A percentile compares a stretch with the other conserved stretches of the same genome.
These are phyloP conservation scores for Evernia prunastri DNA, from an alignment of 495 filamentous ascomycete genomes.

Conservation along the genomic window DNA sequence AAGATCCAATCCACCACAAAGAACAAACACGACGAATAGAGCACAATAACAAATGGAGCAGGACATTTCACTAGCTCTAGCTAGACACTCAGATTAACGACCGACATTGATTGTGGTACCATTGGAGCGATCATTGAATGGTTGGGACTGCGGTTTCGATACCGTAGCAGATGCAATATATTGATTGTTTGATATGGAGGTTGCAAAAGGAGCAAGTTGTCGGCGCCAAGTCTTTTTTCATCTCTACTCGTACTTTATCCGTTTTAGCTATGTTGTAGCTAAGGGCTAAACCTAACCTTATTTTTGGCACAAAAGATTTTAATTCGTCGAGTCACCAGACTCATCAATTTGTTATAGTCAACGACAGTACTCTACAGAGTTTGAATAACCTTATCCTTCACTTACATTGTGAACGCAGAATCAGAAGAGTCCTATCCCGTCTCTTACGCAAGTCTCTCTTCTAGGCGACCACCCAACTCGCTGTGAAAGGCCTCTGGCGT, in stretches of 20 bases:
- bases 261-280: too few species aligned
- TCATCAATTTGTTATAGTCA: neutral
- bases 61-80: neutral
- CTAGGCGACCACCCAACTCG: neutral
- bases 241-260: too few species aligned
- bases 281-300: too few species aligned
- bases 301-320: too few species aligned
- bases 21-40: neutral
- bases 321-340: too few species aligned
- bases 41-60: neutral
- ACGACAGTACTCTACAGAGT: neutral
- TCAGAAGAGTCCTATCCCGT: neutral
- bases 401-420: neutral
- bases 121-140: neutral
- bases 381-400: neutral
- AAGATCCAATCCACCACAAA: neutral
- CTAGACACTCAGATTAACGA: neutral
- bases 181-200: too few species aligned
- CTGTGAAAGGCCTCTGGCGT: neutral
- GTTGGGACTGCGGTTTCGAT: neutral
- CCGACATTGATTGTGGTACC: neutral
- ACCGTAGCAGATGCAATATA: neutral
- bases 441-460: slow-evolving; percentile 1
- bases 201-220: too few species aligned
- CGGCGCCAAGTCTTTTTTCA: too few species aligned